These are phyloP conservation scores for Roridomyces roridus DNA, from an alignment of 768 basidiomycete species.

Conservation along the genomic window DNA sequence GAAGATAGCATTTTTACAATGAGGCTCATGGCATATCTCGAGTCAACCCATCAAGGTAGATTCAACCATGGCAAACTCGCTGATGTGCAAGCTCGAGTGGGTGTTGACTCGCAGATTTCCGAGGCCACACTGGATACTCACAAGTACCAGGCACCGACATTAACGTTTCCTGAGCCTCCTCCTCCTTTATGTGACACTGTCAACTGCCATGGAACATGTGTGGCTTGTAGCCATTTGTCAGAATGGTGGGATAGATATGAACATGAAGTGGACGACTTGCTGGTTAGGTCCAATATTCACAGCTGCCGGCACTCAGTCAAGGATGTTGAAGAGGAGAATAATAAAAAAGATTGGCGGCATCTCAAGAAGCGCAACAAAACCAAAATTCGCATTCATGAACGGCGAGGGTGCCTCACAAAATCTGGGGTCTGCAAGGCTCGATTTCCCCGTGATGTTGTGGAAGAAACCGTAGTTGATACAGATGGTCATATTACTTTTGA, in stretches of 20 bases:
- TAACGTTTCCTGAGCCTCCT: slow-evolving; percentile 29
- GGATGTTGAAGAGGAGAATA: neutral
- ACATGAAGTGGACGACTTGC: slow-evolving; percentile 25
- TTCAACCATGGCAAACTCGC: slow-evolving; percentile 28
- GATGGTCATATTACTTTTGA: slow-evolving; percentile 16
- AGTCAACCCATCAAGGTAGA: slow-evolving; percentile 13
- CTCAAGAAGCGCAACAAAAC: slow-evolving; percentile 6
- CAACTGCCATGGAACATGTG: slow-evolving; percentile 10
- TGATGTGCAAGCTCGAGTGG: slow-evolving; percentile 16
- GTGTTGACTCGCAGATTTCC: neutral
- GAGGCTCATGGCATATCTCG: slow-evolving; percentile 10
- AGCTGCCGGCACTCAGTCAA: slow-evolving; percentile 13
- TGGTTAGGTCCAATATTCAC: slow-evolving; percentile 27
- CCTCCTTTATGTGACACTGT: neutral
- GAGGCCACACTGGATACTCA: neutral
- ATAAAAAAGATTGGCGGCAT: slow-evolving; percentile 1
- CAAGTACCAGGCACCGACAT: slow-evolving; percentile 23
- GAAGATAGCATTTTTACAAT: slow-evolving; percentile 7
- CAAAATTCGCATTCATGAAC: neutral
- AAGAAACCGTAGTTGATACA: slow-evolving; percentile 27
- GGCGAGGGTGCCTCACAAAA: slow-evolving; percentile 11
- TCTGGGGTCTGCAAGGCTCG: slow-evolving; percentile 26
- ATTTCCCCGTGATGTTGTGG: slow-evolving; percentile 27
- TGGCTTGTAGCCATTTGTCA: neutral
- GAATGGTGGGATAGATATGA: slow-evolving; percentile 22